Evolutionary conservation across 2,329 filamentous ascomycete genomes (phyloP).

Genomic region (Zasmidium citrigriseum): DNA sequence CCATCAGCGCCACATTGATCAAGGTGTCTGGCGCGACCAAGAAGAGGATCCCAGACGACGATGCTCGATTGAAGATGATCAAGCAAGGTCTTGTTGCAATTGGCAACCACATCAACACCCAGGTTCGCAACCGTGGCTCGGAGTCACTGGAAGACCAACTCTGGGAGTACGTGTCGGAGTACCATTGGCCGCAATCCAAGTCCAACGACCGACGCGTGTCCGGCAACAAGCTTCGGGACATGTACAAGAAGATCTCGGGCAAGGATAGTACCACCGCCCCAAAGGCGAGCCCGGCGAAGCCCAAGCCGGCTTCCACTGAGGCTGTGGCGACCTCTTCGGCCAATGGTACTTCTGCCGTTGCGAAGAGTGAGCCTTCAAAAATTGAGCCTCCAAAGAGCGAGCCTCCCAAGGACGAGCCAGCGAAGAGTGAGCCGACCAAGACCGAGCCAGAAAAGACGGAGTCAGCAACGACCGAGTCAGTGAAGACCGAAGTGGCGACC

Average conservation of each 20-base stretch:
- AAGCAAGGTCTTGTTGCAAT: slow-evolving; percentile 63
- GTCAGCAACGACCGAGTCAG: neutral
- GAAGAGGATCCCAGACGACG: slow-evolving; percentile 63
- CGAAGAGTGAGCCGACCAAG: neutral
- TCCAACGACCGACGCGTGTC: slow-evolving; percentile 35
- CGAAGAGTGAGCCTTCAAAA: slow-evolving; percentile 1
- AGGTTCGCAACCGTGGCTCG: slow-evolving; percentile 33
- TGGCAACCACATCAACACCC: slow-evolving; percentile 61
- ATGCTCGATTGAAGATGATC: slow-evolving; percentile 62
- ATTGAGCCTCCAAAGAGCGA: neutral
- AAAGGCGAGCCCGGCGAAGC: slow-evolving; percentile 22
- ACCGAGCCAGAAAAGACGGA: neutral
- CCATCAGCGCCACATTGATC: slow-evolving; percentile 62
- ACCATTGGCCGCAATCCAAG: slow-evolving; percentile 40
- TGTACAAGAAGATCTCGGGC: slow-evolving; percentile 39
- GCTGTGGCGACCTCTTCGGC: slow-evolving; percentile 4
- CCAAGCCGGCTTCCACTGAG: slow-evolving; percentile 11
- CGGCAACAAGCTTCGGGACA: slow-evolving; percentile 37
- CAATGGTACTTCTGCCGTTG: slow-evolving; percentile 13
- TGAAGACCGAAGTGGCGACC: neutral
- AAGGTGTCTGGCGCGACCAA: slow-evolving; percentile 62
- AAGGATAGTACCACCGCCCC: slow-evolving; percentile 24
- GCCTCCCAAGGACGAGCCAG: neutral
- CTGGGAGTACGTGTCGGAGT: slow-evolving; percentile 37
- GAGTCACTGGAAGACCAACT: slow-evolving; percentile 31